phyloP scores from a whole-genome alignment of 2,329 filamentous ascomycete genomes.

The Arthrobotrys sphaeroides region DNA sequence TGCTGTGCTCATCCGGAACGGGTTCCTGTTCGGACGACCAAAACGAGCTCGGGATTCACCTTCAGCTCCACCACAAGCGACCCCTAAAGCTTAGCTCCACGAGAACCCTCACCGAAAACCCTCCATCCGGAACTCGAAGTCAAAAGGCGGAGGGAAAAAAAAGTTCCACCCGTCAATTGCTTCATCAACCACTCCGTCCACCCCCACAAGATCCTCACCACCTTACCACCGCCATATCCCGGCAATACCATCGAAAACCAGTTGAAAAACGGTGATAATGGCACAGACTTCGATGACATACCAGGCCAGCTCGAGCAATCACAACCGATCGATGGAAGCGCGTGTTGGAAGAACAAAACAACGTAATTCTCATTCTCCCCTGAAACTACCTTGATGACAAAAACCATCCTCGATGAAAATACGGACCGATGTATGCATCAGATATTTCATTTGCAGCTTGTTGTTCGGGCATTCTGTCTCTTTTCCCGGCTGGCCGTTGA shows the following conservation, averaged over 20 bases:
- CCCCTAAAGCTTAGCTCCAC: slow-evolving; percentile 29
- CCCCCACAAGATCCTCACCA: background rate
- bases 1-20: background rate
- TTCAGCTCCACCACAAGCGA: slow-evolving; percentile 30
- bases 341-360: slow-evolving; percentile 53
- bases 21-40: slow-evolving; percentile 39
- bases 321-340: slow-evolving; percentile 45
- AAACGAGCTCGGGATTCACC: slow-evolving; percentile 14
- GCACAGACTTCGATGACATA: slow-evolving; percentile 51
- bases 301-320: slow-evolving; percentile 32
- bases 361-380: slow-evolving; percentile 52
- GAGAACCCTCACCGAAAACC: slow-evolving; percentile 18
- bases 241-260: background rate
- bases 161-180: slow-evolving; percentile 11
- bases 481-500: background rate
- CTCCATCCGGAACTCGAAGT: slow-evolving; percentile 19
- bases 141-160: background rate
- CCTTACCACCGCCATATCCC: background rate
- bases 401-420: background rate
- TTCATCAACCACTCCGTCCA: background rate
- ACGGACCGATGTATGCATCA: slow-evolving; percentile 32
- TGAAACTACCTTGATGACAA: slow-evolving; percentile 22
- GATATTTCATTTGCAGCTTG: slow-evolving; percentile 8
- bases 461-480: slow-evolving; percentile 5
- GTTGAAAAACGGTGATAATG: too few species aligned